A percentile compares a stretch with the other conserved stretches of the same genome.
phyloP scores from a whole-genome alignment of 2,329 filamentous ascomycete species.

The Monosporascus sp. region DNA sequence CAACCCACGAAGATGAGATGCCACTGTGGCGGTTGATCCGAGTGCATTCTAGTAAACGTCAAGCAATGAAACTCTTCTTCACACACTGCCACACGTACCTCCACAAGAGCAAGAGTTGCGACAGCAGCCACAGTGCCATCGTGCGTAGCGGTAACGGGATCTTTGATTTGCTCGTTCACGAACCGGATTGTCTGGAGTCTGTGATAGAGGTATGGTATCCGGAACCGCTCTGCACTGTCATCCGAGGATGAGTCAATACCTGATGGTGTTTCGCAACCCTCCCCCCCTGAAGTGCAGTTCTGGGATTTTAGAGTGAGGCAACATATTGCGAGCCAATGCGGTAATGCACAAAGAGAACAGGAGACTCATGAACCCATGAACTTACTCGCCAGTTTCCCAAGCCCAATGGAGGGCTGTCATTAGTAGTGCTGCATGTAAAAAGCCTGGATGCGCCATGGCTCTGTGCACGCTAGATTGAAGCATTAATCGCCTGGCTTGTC shows the following conservation, averaged over 20 bases:
- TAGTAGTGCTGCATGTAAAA: constrained; percentile 40
- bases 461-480: constrained; percentile 32
- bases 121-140: constrained; percentile 40
- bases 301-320: background rate
- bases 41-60: constrained; percentile 32
- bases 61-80: constrained; percentile 1
- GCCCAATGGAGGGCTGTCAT: constrained; percentile 41
- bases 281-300: background rate
- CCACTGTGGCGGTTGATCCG: constrained; percentile 37
- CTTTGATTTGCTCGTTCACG: constrained; percentile 37
- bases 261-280: too few species aligned
- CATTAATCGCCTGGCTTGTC: background rate
- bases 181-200: constrained; percentile 42
- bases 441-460: constrained; percentile 38
- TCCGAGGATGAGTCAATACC: background rate
- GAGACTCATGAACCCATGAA: background rate
- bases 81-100: constrained; percentile 26
- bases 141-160: constrained; percentile 31
- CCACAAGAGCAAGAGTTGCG: constrained; percentile 37
- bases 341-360: too few species aligned
- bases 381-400: constrained; percentile 36
- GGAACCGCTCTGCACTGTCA: constrained; percentile 33
- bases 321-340: background rate
- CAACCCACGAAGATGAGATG: constrained; percentile 36
- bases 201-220: constrained; percentile 40